phyloP scores from a whole-genome alignment of 1,284 basidiomycete genomes.

The Heterobasidion occidentale region DNA sequence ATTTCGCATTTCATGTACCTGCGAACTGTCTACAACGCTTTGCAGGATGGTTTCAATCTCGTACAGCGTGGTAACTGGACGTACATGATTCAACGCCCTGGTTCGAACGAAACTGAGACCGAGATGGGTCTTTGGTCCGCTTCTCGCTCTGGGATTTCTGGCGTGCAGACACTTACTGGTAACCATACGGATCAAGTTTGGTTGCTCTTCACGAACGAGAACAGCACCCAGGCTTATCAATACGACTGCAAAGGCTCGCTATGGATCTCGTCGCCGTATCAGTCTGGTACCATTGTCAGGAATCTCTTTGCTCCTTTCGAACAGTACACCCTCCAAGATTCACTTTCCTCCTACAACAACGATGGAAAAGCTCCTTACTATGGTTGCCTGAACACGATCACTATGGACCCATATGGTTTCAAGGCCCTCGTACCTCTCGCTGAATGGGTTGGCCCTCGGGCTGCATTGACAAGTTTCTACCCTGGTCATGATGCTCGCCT shows the following conservation, averaged over 20 bases:
- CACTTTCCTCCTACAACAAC: constrained; percentile 51
- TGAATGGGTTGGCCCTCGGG: constrained; percentile 64
- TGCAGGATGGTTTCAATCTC: constrained; percentile 82
- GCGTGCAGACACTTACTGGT: constrained; percentile 49
- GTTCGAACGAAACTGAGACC: constrained; percentile 72
- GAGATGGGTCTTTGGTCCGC: constrained; percentile 86
- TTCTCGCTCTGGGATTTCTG: constrained; percentile 52
- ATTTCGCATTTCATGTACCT: constrained; percentile 69
- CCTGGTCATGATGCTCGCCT: constrained; percentile 84
- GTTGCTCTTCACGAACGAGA: constrained; percentile 83
- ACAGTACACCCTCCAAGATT: constrained; percentile 57
- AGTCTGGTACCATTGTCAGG: constrained; percentile 47
- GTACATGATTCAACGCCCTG: constrained; percentile 64
- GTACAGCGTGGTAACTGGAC: constrained; percentile 82
- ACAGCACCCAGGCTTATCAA: constrained; percentile 55
- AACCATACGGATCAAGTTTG: constrained; percentile 62
- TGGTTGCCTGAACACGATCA: constrained; percentile 64
- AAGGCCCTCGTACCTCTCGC: constrained; percentile 67
- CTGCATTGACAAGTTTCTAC: constrained; percentile 68
- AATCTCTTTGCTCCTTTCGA: constrained; percentile 85
- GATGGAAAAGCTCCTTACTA: constrained; percentile 51
- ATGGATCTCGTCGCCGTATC: constrained; percentile 79
- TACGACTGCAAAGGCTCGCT: constrained; percentile 45
- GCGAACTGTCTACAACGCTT: constrained; percentile 56
- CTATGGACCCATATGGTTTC: constrained; percentile 70